Conservation (phyloP, 1,284 basidiomycete genomes). For the Cystobasidium pallidum region DNA sequence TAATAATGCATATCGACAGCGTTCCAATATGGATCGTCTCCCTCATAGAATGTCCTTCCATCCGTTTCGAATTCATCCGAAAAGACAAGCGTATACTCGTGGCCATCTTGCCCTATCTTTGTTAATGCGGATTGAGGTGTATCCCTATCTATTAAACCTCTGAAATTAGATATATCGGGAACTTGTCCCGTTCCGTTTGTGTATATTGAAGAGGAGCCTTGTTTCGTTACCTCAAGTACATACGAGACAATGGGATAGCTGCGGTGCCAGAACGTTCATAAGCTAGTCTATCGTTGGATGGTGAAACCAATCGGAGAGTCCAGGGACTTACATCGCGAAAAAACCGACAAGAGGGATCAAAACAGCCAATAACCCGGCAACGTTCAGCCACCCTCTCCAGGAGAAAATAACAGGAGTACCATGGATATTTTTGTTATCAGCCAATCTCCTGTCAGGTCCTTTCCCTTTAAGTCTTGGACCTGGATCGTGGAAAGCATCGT, state of each 20-base stretch:
- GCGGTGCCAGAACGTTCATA: constrained; percentile 6
- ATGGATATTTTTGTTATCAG: constrained; percentile 15
- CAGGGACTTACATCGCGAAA: constrained; percentile 43
- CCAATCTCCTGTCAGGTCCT: constrained; percentile 37
- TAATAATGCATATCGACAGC: constrained; percentile 40
- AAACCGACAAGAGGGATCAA: constrained; percentile 50
- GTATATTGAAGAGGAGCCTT: constrained; percentile 28
- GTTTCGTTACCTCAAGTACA: constrained; percentile 10
- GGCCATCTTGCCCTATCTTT: constrained; percentile 52
- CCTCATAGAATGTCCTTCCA: constrained; percentile 75
- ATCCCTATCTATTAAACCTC: constrained; percentile 56
- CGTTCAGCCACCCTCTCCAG: constrained; percentile 46
- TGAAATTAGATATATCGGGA: constrained; percentile 47
- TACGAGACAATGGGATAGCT: constrained; percentile 39
- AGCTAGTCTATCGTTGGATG: neutral
- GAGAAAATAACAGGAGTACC: constrained; percentile 20
- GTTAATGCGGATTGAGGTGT: constrained; percentile 53
- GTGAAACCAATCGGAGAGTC: neutral
- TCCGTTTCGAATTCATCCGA: constrained; percentile 86
- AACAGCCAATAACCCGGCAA: constrained; percentile 49
- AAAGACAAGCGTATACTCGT: constrained; percentile 64
- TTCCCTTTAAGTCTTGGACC: constrained; percentile 35
- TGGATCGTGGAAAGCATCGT: constrained; percentile 41
- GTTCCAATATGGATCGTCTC: constrained; percentile 59
- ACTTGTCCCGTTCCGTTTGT: constrained; percentile 52